Base-by-base conservation (phyloP, 306 rosid species). In the Herpetospermum pedunculosum region DNA sequence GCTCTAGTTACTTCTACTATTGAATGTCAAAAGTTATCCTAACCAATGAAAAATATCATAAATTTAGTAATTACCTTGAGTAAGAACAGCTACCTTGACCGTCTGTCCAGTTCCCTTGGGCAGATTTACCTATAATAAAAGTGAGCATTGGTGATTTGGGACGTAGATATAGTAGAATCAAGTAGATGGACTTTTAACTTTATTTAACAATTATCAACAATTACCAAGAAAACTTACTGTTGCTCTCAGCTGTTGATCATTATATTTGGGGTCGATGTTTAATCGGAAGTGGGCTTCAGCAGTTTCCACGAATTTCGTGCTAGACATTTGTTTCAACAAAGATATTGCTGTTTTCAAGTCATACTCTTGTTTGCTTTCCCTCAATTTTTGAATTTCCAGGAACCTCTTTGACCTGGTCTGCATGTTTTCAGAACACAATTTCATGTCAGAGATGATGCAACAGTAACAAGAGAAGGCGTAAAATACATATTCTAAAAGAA, bases 231-330 rank as follows among this genome's bases (percentile, higher is more conserved):
- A 79, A 81, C 99, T 89, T 76, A 95, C 99, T 0, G 99, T 95
- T 78, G 99, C 99, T 72, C 99, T 88, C 70, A 95, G 86, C 75
- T 95, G 99, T 76, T 95, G 99, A 81, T 95, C 99, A 18, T 95
- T 95, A 63, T 95, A 95, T 75, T 95, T 95, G 64, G 99, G 99
- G 72, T 95, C 99, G 37, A 95, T 95, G 81, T 91, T 95, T 71
- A 95, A 94, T 75, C 99, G 97, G 83, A 95, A 95, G 86, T 95
- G 99, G 28, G 97, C 97, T 89, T 95, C 99, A 55, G 86, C 96
- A 21, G 99, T 84, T 83, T 95, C 99, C 69, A 88, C 84, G 58
- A 95, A 91, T 83, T 91, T 95, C 43, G 88, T 83, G 73, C 70
- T 89, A 5, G 89, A 87, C 54, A 88, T 89, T 84, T 76, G 68